Conservation (phyloP, 129 eudicot genomes). For the Tagetes erecta region DNA sequence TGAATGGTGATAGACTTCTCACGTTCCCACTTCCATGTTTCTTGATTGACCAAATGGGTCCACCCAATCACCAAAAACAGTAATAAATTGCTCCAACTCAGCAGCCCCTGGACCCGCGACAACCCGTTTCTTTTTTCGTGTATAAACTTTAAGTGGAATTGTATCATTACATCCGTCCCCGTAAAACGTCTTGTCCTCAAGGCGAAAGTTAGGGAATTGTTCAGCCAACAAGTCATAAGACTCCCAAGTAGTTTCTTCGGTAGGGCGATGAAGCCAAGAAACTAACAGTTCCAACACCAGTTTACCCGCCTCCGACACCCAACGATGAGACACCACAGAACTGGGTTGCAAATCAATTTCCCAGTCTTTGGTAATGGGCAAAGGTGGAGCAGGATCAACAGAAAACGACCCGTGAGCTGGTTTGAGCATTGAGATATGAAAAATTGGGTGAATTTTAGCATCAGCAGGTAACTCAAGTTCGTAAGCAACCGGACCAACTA, state of each 20-base stretch:
- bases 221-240: not conserved
- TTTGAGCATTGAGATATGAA: slow-evolving; percentile 29
- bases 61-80: too few species aligned
- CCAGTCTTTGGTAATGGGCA: slow-evolving; percentile 13
- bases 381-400: not conserved
- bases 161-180: too few species aligned
- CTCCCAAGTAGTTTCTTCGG: slow-evolving; percentile 7
- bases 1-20: too few species aligned
- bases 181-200: too few species aligned
- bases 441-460: slow-evolving; percentile 20
- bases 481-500: slow-evolving; percentile 10
- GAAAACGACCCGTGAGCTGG: slow-evolving; percentile 10
- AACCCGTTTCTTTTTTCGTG: too few species aligned
- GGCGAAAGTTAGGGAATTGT: not conserved
- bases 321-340: not conserved
- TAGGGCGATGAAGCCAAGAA: not conserved
- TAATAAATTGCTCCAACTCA: too few species aligned
- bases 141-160: too few species aligned
- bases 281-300: not conserved
- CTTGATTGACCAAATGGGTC: too few species aligned
- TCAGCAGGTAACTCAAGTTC: not conserved
- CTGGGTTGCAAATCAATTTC: not conserved
- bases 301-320: not conserved
- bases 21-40: too few species aligned
- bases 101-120: too few species aligned